Evolutionary conservation across 2,329 filamentous ascomycete species (phyloP), one percentile per base, ranked within the genome.

Genomic region (Aureobasidium leucospermi): DNA sequence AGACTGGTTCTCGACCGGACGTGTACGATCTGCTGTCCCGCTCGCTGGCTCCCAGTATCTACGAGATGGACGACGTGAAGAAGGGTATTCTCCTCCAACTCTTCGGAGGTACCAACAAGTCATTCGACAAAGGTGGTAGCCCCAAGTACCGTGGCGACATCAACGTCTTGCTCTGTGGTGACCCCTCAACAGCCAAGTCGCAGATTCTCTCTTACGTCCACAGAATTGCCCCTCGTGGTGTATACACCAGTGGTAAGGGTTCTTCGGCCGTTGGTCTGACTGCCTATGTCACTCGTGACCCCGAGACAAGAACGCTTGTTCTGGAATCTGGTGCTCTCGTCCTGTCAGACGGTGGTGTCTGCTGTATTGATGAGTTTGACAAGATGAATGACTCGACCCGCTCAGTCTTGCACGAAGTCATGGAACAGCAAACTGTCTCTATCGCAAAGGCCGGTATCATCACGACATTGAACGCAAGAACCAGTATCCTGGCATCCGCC

Each of bases 61-160:
- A 95, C 76, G 94, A 99, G 74, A 89, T 96, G 86, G 94, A 99
- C 66, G 94, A 99, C 68, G 91, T 97, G 49, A 99, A 99, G 80
- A 99, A 99, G 76, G 94, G 94, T 10, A 96, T 99, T 63, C 79
- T 99, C 10, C 85, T 99, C 4, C 94, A 99, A 70, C 84, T 99
- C 42, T 99, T 99, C 71, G 93, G 94, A 39, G 94, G 94, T 60
- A 96, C 94, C 36, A 99, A 99, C 79, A 99, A 99, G 77, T 90
- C 89, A 0, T 99, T 99, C 73, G 85, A 96, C 61, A 97, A 96
- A 74, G 94, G 94, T 59, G 94, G 92, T 60, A 96, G 89, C 69
- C 94, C 94, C 6, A 92, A 88, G 67, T 99, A 99, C 73, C 85
- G 94, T 78, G 94, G 94, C 63, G 94, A 99, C 73, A 96, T 99